Percentiles rank a stretch among this genome's conserved stretches.
Conservation (phyloP, 192 early-diverging fungal genomes). For the Coemansia asiatica region DNA sequence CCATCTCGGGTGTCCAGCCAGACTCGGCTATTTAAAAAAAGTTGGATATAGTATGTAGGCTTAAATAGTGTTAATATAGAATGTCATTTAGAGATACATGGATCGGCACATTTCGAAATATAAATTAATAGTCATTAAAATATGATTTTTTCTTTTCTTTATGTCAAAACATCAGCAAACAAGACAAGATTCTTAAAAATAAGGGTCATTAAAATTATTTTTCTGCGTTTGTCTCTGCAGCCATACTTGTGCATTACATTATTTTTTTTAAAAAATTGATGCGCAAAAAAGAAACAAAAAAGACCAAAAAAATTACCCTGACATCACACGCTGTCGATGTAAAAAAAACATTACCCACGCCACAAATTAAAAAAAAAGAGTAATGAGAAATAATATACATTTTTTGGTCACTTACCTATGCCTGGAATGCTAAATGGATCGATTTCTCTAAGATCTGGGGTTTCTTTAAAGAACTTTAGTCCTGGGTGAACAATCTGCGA, state of each 20-base stretch:
- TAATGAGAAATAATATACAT: not conserved
- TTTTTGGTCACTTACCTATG: constrained; percentile 49
- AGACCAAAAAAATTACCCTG: not conserved
- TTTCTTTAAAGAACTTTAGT: constrained; percentile 65
- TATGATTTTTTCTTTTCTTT: too few species aligned
- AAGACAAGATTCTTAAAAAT: too few species aligned
- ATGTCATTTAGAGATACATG: not conserved
- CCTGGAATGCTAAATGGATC: constrained; percentile 89
- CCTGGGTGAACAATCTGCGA: constrained; percentile 83
- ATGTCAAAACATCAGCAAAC: too few species aligned
- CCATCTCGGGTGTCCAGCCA: constrained; percentile 92
- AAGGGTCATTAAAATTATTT: too few species aligned
- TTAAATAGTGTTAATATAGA: not conserved
- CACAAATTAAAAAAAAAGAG: constrained; percentile 7
- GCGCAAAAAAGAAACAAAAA: not conserved
- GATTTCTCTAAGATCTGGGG: constrained; percentile 50
- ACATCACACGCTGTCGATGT: not conserved
- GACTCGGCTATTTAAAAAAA: constrained; percentile 63
- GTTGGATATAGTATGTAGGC: not conserved
- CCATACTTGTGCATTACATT: not conserved
- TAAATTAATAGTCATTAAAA: too few species aligned
- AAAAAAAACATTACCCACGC: constrained; percentile 5
- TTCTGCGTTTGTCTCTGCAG: too few species aligned
- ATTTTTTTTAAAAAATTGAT: not conserved
- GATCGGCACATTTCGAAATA: not conserved